These are phyloP conservation scores for Fusarium coffeatum DNA, from an alignment of 2,329 filamentous ascomycete genomes.

Conservation along the genomic window DNA sequence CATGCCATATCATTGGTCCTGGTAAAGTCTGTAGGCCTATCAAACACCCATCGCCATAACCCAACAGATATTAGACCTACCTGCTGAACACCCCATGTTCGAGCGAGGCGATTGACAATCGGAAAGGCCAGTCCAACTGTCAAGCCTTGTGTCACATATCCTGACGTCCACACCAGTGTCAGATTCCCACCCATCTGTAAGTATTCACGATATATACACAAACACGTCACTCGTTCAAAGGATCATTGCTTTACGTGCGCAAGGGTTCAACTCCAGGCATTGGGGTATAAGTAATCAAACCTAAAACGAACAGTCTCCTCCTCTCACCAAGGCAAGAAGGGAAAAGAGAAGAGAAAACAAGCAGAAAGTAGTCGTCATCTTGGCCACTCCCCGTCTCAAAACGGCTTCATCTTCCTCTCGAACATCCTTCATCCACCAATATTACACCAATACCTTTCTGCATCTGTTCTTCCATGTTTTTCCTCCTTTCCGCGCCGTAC, in stretches of 20 bases:
- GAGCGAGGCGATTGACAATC: neutral
- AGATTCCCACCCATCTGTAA: neutral
- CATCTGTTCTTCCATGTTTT: conserved; percentile 30
- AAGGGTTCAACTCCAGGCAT: conserved; percentile 45
- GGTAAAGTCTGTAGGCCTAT: conserved; percentile 2
- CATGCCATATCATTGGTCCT: conserved; percentile 1
- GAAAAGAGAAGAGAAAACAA: conserved; percentile 35
- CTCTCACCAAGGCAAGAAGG: conserved; percentile 27
- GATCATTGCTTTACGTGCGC: conserved; percentile 4
- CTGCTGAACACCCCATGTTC: neutral
- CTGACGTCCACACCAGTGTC: neutral
- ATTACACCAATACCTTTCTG: conserved; percentile 35
- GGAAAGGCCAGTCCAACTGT: neutral
- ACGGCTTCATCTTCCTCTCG: conserved; percentile 23
- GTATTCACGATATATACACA: neutral
- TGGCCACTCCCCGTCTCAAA: conserved; percentile 28
- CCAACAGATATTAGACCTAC: neutral
- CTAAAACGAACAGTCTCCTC: conserved; percentile 42
- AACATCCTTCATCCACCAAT: conserved; percentile 27
- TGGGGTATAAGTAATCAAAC: conserved; percentile 47
- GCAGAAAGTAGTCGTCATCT: conserved; percentile 30
- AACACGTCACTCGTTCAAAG: conserved; percentile 6
- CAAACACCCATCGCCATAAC: conserved; percentile 3
- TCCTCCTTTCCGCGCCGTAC: conserved; percentile 33
- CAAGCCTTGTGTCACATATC: too few relatives aligned